Conservation (phyloP, 164 flowering plant species). For the Santalum album region DNA sequence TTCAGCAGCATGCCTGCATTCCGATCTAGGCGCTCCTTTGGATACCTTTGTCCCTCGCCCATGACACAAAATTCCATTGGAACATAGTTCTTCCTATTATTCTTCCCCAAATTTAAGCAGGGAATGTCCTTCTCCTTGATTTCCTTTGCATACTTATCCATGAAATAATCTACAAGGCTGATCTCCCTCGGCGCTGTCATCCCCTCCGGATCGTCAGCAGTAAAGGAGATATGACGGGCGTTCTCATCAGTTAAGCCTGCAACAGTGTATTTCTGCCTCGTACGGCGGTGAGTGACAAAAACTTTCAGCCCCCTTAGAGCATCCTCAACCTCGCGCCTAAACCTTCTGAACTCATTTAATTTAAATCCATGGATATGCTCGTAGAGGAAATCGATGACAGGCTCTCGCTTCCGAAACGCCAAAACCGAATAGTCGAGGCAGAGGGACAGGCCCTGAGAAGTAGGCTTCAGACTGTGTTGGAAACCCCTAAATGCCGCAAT, state of each 20-base stretch:
- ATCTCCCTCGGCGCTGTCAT: conserved; percentile 14
- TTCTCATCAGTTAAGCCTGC: conserved; percentile 26
- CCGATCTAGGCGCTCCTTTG: conserved; percentile 36
- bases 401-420: conserved; percentile 38
- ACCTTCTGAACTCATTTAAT: conserved; percentile 11
- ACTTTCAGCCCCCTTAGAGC: conserved; percentile 52
- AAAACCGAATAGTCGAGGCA: conserved; percentile 58
- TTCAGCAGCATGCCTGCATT: conserved; percentile 23
- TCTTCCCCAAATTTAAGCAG: conserved; percentile 54
- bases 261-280: conserved; percentile 46
- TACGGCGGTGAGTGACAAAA: conserved; percentile 48
- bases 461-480: conserved; percentile 52
- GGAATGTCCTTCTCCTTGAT: conserved; percentile 41
- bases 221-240: conserved; percentile 20
- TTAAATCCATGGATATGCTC: conserved; percentile 22
- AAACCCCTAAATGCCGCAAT: conserved; percentile 44
- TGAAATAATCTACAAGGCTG: conserved; percentile 37
- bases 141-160: conserved; percentile 30
- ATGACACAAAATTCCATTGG: conserved; percentile 78
- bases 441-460: conserved; percentile 44
- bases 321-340: conserved; percentile 12
- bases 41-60: conserved; percentile 59
- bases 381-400: conserved; percentile 45
- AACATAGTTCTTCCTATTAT: conserved; percentile 29
- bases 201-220: conserved; percentile 23